Base-by-base conservation (phyloP, 2,329 filamentous ascomycete species). In the Calonectria leucothoes region DNA sequence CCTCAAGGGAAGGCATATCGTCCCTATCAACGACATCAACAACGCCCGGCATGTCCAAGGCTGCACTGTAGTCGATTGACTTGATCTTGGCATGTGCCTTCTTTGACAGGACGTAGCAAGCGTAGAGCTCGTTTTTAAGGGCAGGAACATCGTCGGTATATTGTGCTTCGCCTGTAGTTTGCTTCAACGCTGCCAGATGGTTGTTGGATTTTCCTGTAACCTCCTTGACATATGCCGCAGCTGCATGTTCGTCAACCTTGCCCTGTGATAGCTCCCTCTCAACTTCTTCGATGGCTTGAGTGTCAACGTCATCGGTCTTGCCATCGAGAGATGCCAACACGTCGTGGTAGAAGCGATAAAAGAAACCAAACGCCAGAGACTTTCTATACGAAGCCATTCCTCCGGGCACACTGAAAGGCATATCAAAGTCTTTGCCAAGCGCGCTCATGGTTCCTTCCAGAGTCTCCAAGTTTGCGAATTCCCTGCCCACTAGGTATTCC, bases 321-420 rank as follows among this genome's bases (percentile, higher is more conserved):
- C 82, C 88, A 25, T 89, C 86, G 0, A 97, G 83, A 33, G 89
- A 89, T 0, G 91, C 89, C 51, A 98, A 88, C 0, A 96, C 90
- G 74, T 98, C 96, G 80, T 98, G 94, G 82, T 98, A 98, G 84
- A 98, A 99, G 48, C 95, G 93, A 85, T 98, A 98, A 85, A 98
- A 98, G 88, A 99, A 98, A 3, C 96, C 93, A 66, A 98, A 87
- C 0, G 97, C 96, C 11, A 99, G 87, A 0, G 95, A 94, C 82
- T 97, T 98, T 33, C 97, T 90, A 82, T 98, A 99, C 1, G 95
- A 98, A 0, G 97, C 96, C 97, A 99, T 99, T 45, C 97, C 97
- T 77, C 97, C 97, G 0, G 96, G 97, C 0, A 99, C 97, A 67
- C 95, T 93, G 80, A 98, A 98, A 6, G 91, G 89, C 35, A 99